Percentiles rank a stretch among this genome's conserved stretches.
These are phyloP conservation scores for Neopestalotiopsis sp. DNA, from an alignment of 2,329 filamentous ascomycete genomes.

Conservation along the genomic window DNA sequence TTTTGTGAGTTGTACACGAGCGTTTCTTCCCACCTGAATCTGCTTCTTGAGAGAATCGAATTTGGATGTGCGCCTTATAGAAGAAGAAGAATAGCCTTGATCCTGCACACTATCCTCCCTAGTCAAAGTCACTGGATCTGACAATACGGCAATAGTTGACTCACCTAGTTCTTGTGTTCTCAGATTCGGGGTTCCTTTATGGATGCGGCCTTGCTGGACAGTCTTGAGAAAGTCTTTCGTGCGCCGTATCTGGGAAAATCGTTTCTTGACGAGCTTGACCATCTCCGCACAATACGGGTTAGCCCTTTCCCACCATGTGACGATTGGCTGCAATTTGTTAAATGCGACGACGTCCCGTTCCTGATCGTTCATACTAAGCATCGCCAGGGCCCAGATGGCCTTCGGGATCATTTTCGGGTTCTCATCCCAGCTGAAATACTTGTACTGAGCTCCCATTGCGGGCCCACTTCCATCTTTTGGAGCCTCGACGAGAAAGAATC, in stretches of 20 bases:
- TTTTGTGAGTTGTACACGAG: no score
- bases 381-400: neutral
- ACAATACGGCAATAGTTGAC: neutral
- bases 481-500: neutral
- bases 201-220: neutral
- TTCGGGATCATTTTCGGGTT: slow-evolving; percentile 2
- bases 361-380: slow-evolving; percentile 3
- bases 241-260: neutral
- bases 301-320: neutral
- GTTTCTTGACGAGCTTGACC: neutral
- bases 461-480: neutral
- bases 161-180: neutral
- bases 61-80: no score
- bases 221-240: neutral
- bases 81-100: no score
- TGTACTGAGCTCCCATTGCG: neutral
- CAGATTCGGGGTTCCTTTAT: neutral
- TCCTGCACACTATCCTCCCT: neutral
- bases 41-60: no score
- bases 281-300: neutral
- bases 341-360: neutral
- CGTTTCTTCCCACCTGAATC: no score
- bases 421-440: neutral
- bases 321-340: neutral
- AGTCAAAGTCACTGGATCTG: neutral